Evolutionary conservation across 2,329 filamentous ascomycete species (phyloP), one percentile per base, ranked within the genome.

Genomic region (Trichoderma sp.): DNA sequence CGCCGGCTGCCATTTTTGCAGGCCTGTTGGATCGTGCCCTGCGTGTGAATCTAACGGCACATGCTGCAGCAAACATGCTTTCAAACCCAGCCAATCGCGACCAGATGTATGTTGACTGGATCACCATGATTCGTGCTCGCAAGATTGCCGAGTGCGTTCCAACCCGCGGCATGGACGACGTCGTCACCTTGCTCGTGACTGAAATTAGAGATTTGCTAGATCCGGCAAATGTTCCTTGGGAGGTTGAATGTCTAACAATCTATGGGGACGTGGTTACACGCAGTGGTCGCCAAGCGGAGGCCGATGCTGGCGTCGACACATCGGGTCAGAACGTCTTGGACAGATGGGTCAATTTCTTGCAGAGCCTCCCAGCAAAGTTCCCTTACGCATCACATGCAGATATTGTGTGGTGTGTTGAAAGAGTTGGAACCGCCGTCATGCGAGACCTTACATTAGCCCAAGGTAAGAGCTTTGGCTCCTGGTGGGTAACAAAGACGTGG

Each of bases 401-500:
- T 53, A 88, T 97, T 71, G 88, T 96, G 11, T 91, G 91, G 81
- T 93, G 91, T 74, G 90, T 95, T 53, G 91, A 93, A 76, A 87
- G 90, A 28, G 85, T 96, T 26, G 91, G 93, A 13, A 93, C 92
- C 8, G 90, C 92, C 23, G 91, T 93, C 20, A 89, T 96, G 84
- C 88, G 93, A 69, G 94, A 97, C 76, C 88, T 97, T 71, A 96
- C 93, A 0, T 90, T 96, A 65, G 87, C 89, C 53, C 91, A 92
- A 74, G 92, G 92, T 20, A 90, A 91, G 78, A 95, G 92, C 77
- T 97, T 95, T 78, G 92, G 93, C n/a, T 91, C 92, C 6, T 97
- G 94, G 94, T 96, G 93, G 93, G 93, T 98, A 71, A 94, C 94
- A 4, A 97, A 98, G 80, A 95, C 95, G 71, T 98, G 95, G 86